Evolutionary conservation across 257 asterid species (phyloP).

Genomic region (Cordia subcordata): DNA sequence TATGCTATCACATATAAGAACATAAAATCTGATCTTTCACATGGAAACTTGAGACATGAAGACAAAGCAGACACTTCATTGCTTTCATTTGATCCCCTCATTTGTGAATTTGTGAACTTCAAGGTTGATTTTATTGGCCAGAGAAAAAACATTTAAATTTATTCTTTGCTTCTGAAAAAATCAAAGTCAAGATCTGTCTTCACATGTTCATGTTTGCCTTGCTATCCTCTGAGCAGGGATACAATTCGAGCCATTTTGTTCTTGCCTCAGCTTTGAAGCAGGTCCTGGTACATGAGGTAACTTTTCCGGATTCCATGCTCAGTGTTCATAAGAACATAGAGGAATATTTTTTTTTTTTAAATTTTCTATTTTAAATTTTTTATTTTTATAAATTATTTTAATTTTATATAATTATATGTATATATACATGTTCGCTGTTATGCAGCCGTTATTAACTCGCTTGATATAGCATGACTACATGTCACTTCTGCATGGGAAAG

Average conservation of each 20-base stretch:
- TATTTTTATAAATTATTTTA: too few species aligned
- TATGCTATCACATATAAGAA: constrained; percentile 80
- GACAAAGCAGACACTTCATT: constrained; percentile 49
- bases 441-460: neutral
- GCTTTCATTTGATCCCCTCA: constrained; percentile 79
- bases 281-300: constrained; percentile 88
- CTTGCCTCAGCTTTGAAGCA: constrained; percentile 74
- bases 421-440: neutral
- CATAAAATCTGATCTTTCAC: constrained; percentile 44
- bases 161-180: neutral
- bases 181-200: constrained; percentile 5
- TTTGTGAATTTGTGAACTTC: constrained; percentile 55
- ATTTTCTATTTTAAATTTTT: too few species aligned
- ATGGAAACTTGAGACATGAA: constrained; percentile 40
- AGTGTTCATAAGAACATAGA: neutral
- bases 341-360: too few species aligned
- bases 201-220: constrained; percentile 10
- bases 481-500: too few species aligned
- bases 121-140: constrained; percentile 43
- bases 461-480: too few species aligned
- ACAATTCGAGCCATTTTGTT: constrained; percentile 51
- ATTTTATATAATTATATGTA: too few species aligned
- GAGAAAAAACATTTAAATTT: constrained; percentile 1
- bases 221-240: constrained; percentile 51
- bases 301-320: constrained; percentile 8